A percentile compares a stretch with the other conserved stretches of the same genome.
Evolutionary conservation across 2,329 filamentous ascomycete genomes (phyloP).

Genomic region (Talaromyces atroroseus): DNA sequence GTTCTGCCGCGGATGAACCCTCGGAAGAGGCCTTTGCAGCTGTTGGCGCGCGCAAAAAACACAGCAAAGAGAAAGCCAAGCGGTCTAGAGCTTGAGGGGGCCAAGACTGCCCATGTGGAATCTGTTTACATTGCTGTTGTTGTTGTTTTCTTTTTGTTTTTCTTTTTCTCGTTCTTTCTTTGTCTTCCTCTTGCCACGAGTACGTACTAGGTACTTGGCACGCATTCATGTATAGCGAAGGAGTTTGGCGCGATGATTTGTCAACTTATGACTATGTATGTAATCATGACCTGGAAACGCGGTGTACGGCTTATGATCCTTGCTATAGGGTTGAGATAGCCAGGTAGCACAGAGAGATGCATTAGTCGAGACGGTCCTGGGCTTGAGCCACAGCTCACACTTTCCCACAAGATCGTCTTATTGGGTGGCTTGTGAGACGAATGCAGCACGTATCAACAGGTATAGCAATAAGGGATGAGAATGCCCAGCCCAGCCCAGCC

Average conservation of each 20-base stretch:
- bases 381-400: background rate
- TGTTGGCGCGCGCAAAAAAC: conserved; percentile 33
- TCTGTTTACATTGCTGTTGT: background rate
- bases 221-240: background rate
- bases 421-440: background rate
- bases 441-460: too few relatives aligned
- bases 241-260: background rate
- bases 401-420: background rate
- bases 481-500: conserved; percentile 8
- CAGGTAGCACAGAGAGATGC: background rate
- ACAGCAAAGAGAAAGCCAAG: conserved; percentile 31
- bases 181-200: too few relatives aligned
- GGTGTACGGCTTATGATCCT: background rate
- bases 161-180: background rate
- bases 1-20: conserved; percentile 48
- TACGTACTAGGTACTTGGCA: background rate
- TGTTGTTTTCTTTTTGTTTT: background rate
- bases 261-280: background rate
- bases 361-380: background rate
- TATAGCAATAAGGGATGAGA: background rate
- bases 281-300: background rate
- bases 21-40: conserved; percentile 58
- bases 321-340: background rate
- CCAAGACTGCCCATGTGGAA: background rate
- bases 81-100: conserved; percentile 1